Conservation (phyloP, 768 basidiomycete species). For the Tulasnella sp. region DNA sequence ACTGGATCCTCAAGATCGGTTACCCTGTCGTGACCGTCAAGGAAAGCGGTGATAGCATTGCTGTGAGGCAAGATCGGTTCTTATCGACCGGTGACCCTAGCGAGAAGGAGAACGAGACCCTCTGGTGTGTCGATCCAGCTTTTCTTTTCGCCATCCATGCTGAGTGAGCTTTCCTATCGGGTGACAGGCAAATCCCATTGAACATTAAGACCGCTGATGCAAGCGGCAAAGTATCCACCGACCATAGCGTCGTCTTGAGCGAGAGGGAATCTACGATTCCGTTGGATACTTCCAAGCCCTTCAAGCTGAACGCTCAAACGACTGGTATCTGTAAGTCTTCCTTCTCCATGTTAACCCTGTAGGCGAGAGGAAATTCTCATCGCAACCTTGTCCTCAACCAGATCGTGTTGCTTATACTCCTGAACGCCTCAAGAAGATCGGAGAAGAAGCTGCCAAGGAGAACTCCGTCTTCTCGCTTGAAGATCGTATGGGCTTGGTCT, state of each 20-base stretch:
- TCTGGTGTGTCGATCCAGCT: constrained; percentile 55
- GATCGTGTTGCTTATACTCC: constrained; percentile 85
- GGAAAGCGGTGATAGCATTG: constrained; percentile 67
- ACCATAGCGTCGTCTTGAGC: constrained; percentile 62
- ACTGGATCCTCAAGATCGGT: constrained; percentile 77
- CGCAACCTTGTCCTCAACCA: constrained; percentile 36
- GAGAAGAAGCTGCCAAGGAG: constrained; percentile 65
- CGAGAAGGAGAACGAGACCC: constrained; percentile 78
- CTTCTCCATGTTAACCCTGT: background rate
- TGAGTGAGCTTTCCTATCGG: background rate
- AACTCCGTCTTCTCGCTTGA: constrained; percentile 68
- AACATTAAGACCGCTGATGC: constrained; percentile 61
- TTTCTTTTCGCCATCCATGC: background rate
- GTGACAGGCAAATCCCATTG: constrained; percentile 72
- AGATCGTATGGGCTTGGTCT: constrained; percentile 85
- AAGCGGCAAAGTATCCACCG: constrained; percentile 54
- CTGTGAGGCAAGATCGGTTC: constrained; percentile 87
- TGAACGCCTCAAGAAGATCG: constrained; percentile 72
- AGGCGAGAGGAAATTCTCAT: background rate
- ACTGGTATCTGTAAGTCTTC: constrained; percentile 74
- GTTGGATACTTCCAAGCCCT: constrained; percentile 70
- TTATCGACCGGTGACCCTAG: constrained; percentile 76
- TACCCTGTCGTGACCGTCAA: constrained; percentile 88
- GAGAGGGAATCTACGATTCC: constrained; percentile 64
- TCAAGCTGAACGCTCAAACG: constrained; percentile 89